These are phyloP conservation scores for Plantago elongata DNA, from an alignment of 257 asterid genomes.

Conservation along the genomic window DNA sequence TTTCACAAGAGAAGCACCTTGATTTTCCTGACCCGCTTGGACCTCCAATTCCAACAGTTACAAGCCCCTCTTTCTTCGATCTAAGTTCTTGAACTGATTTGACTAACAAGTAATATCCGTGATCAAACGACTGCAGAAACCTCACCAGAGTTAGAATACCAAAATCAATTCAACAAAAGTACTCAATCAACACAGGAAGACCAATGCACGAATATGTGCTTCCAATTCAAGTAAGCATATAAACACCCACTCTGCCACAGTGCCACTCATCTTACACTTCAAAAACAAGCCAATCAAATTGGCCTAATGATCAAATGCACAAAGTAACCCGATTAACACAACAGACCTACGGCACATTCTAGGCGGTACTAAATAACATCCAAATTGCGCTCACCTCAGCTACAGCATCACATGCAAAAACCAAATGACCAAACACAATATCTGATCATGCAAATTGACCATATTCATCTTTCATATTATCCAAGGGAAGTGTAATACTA, in stretches of 20 bases:
- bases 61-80: slow-evolving; percentile 81
- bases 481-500: not conserved
- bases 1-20: slow-evolving; percentile 41
- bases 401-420: slow-evolving; percentile 3
- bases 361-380: slow-evolving; percentile 10
- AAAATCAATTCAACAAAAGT: not conserved
- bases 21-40: slow-evolving; percentile 99
- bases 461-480: not conserved
- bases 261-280: not conserved
- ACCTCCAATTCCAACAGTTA: slow-evolving; percentile 95
- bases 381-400: slow-evolving; percentile 12
- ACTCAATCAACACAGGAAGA: slow-evolving; percentile 1
- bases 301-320: not conserved
- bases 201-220: slow-evolving; percentile 10
- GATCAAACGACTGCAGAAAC: slow-evolving; percentile 84
- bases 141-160: slow-evolving; percentile 6
- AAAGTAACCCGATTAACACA: not conserved
- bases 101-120: slow-evolving; percentile 93
- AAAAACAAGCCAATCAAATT: not conserved
- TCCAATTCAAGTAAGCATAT: not conserved
- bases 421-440: slow-evolving; percentile 10
- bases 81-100: slow-evolving; percentile 96
- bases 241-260: not conserved
- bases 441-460: slow-evolving; percentile 6
- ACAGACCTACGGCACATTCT: not conserved